Evolutionary conservation across 352 stramenopile species (phyloP), one percentile per base, ranked within the genome.

Genomic region (Phytophthora meadii): DNA sequence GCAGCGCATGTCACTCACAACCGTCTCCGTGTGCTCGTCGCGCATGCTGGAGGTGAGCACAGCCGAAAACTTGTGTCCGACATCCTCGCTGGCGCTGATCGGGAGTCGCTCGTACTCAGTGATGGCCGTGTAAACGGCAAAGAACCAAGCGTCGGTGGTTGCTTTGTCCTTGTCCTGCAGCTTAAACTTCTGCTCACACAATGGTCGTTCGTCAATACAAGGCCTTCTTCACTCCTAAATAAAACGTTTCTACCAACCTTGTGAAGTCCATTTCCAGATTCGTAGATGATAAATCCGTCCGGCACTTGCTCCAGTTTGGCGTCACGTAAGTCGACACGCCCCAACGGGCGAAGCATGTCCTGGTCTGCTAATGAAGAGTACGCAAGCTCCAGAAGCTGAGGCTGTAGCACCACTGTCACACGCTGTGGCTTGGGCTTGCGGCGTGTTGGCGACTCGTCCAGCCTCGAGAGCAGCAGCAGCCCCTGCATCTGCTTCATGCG

Each of bases 401-500:
- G 82, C 70, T 91, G 82, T 19, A 93, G 73, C 66, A 84, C 68
- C 15, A 90, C 84, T 37, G 81, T 83, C 56, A 85, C 72, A 37
- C 84, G 86, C 48, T 72, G 65, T 24, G 73, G 49, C 56, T 84
- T 84, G 58, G 61, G 6, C 55, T 63, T 71, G 34, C 53, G 61
- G 15, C 68, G 71, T 24, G 59, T 44, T n/a, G 48, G 30, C n/a
- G 56, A 51, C 25, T 66, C 54, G 39, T 78, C 68, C 24, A 82
- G 60, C 6, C 81, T 72, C 59, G 82, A 75, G 39, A 93, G 78
- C 54, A 86, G 64, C 59, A 93, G 66, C 56, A 93, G 62, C 2
- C 84, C 84, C 62, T 91, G 78, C 84, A 93, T 93, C 58, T 93
- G 84, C 77, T 91, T 93, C 82, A 93, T 82, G 46, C 78, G 77